Base-by-base conservation (phyloP, 1,284 basidiomycete species). In the Naganishia cerealis region DNA sequence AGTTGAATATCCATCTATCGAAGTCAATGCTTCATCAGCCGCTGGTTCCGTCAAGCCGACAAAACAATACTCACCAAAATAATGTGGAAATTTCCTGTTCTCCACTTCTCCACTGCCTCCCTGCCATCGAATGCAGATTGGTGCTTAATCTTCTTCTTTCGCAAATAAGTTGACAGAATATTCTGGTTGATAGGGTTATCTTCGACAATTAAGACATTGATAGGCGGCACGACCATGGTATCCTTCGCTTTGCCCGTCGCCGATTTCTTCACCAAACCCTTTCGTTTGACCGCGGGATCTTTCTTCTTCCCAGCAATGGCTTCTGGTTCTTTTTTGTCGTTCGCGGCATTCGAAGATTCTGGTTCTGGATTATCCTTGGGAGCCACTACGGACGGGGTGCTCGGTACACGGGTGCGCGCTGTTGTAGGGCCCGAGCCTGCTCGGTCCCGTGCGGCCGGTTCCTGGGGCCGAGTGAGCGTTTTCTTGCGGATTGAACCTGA, bases 101-200 rank as follows among this genome's bases (percentile, higher is more conserved):
- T 86, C 94, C 96, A 99, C 79, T 97, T 97, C 72, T 93, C 86
- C 10, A 99, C 92, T 0, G 96, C 96, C 81, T 99, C 94, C 71
- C 89, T 86, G 43, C 96, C 96, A 78, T 99, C 93, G 77, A 90
- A 92, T 15, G 96, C 96, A 57, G 95, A 87, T 72, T 94, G 91
- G 81, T 90, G 96, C 79, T 92, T 93, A 80, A 99, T 96, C 81
- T 90, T 91, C 83, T 94, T 97, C 83, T 90, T 92, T 74, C 87
- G 88, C 90, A 99, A 92, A 78, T 97, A 98, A 57, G 91, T 95
- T 43, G 90, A 91, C 69, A 99, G 83, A 79, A 99, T 97, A 33
- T 91, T 94, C 77, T 95, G 94, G 79, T 99, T 99, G 83, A 99
- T 99, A 3, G 92, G 91, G 77, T 99, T 99, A 82, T 99, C 96